phyloP scores from a whole-genome alignment of 768 basidiomycete genomes.

The Lyophyllum decastes region DNA sequence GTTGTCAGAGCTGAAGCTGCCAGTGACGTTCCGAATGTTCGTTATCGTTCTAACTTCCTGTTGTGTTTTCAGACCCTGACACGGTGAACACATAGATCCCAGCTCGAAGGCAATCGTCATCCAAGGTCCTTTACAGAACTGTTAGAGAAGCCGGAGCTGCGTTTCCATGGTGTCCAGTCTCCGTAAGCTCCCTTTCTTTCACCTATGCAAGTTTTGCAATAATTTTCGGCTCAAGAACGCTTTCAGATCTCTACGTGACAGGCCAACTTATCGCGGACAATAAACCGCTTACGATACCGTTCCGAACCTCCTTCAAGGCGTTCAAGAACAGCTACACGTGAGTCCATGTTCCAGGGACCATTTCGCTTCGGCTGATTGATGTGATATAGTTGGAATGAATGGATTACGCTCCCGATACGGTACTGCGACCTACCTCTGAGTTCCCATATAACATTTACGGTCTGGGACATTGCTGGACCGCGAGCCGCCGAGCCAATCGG shows the following conservation, averaged over 20 bases:
- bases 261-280: slow-evolving; percentile 93
- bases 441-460: slow-evolving; percentile 90
- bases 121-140: slow-evolving; percentile 76
- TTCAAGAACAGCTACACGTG: slow-evolving; percentile 85
- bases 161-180: slow-evolving; percentile 82
- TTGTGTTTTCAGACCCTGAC: not conserved
- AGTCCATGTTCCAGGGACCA: slow-evolving; percentile 21
- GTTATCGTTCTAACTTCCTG: slow-evolving; percentile 13
- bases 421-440: slow-evolving; percentile 92
- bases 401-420: slow-evolving; percentile 87
- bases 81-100: slow-evolving; percentile 52
- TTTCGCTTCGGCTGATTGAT: not conserved
- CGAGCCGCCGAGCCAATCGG: slow-evolving; percentile 82
- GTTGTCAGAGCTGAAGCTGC: slow-evolving; percentile 84
- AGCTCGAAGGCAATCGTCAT: slow-evolving; percentile 81
- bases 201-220: slow-evolving; percentile 23
- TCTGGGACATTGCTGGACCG: slow-evolving; percentile 93
- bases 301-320: slow-evolving; percentile 89
- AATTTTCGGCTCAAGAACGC: slow-evolving; percentile 54
- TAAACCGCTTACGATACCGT: slow-evolving; percentile 89
- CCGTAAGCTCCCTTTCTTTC: slow-evolving; percentile 47
- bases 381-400: slow-evolving; percentile 79
- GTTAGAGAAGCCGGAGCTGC: slow-evolving; percentile 78
- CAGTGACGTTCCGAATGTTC: slow-evolving; percentile 85
- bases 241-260: slow-evolving; percentile 92